Percentiles rank a stretch among this genome's conserved stretches.
Conservation (phyloP, 2,329 filamentous ascomycete species). For the Pseudophaeomoniella oleicola region DNA sequence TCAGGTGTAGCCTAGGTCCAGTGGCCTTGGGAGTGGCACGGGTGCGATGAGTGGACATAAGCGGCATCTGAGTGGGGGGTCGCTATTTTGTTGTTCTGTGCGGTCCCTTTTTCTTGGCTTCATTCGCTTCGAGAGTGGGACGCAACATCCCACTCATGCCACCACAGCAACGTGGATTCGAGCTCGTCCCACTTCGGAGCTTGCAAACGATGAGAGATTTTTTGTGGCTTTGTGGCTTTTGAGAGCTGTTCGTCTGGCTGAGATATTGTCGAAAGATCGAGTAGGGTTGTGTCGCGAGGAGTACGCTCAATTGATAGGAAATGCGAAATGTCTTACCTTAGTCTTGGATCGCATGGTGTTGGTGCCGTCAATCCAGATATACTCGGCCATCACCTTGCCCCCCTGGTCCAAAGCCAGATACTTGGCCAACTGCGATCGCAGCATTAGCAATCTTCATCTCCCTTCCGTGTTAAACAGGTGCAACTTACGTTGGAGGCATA, state of each 20-base stretch:
- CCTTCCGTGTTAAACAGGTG: conserved; percentile 5
- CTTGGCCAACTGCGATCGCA: conserved; percentile 91
- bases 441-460: conserved; percentile 14
- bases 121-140: too few relatives aligned
- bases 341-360: conserved; percentile 87
- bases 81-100: too few relatives aligned
- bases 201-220: background rate
- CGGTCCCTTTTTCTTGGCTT: too few relatives aligned
- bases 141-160: too few relatives aligned
- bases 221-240: too few relatives aligned
- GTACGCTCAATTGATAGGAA: too few relatives aligned
- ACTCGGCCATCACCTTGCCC: conserved; percentile 81
- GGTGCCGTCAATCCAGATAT: conserved; percentile 83
- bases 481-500: conserved; percentile 26
- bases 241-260: too few relatives aligned
- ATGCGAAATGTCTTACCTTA: conserved; percentile 82
- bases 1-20: too few relatives aligned
- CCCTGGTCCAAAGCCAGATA: conserved; percentile 85
- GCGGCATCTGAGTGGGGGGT: too few relatives aligned
- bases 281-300: conserved; percentile 4
- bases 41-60: too few relatives aligned
- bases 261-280: conserved; percentile 4
- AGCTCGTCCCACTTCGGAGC: background rate
- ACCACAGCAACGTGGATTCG: too few relatives aligned
- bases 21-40: too few relatives aligned